Evolutionary conservation across 169 alveolate species (phyloP), one percentile per base, ranked within the genome.

Genomic region (Plasmodium coatneyi): DNA sequence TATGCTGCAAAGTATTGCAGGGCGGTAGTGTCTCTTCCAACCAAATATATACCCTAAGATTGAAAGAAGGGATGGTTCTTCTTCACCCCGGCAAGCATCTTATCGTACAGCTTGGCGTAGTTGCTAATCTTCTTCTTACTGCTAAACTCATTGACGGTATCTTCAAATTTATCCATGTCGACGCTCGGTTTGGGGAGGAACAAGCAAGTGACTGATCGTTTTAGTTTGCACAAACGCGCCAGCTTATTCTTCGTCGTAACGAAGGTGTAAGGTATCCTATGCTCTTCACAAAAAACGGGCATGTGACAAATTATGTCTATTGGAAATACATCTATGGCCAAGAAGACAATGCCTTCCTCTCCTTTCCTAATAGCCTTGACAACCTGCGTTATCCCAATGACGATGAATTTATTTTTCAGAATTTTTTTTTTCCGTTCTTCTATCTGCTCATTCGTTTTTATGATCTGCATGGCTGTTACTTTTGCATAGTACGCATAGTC

Each of bases 261-360:
- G 94, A 98, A 99, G 70, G 98, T 97, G 94, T 99, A 99, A 14
- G 99, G 98, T 43, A 98, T 92, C 49, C 97, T 96, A 76, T 97
- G 95, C 79, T 98, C 98, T 92, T 99, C 99, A 93, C 99, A 99
- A 70, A 98, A 95, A 25, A 98, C 92, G 41, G 99, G 99, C 19
- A 99, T 94, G 92, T 99, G 99, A 14, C 99, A 97, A 19, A 98
- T 96, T 5, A 98, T 98, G 93, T 99, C 99, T 43, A 99, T 96
- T 1, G 99, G 99, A 66, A 98, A 97, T 28, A 99, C 99, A 92
- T 99, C 99, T 54, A 98, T 98, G 34, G 99, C 99, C 80, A 98
- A 81, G 16, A 98, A 92, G 19, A 98, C 99, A 49, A 99, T 95
- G 32, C 99, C 99, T 74, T 74, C 82, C 14, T 46, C 82, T 19